These are phyloP conservation scores for Hirschioporus abietinus DNA, from an alignment of 768 basidiomycete genomes.

Conservation along the genomic window DNA sequence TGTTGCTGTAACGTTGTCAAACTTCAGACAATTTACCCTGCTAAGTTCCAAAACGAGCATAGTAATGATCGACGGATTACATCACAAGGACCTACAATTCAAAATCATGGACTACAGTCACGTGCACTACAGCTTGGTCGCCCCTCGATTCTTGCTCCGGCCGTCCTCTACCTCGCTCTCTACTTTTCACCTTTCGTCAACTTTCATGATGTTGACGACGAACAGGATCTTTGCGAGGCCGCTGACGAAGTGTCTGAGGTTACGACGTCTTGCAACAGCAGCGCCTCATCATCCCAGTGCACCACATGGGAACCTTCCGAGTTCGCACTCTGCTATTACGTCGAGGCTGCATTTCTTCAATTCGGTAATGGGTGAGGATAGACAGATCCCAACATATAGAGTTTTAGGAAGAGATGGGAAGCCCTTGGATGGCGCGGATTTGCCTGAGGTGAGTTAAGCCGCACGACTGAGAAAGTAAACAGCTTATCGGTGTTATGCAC, in stretches of 20 bases:
- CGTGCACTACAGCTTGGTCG: background rate
- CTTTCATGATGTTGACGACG: background rate
- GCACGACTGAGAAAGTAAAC: background rate
- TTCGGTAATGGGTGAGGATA: constrained; percentile 54
- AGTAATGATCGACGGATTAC: no score
- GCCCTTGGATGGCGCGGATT: constrained; percentile 63
- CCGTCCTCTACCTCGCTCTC: background rate
- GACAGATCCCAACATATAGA: constrained; percentile 79
- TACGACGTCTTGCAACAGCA: constrained; percentile 14
- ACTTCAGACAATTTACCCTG: no score
- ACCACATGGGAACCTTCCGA: constrained; percentile 32
- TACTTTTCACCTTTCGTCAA: background rate
- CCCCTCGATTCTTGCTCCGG: background rate
- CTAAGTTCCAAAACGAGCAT: no score
- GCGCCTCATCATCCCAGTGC: constrained; percentile 16
- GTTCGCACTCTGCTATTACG: constrained; percentile 55
- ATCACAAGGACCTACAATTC: no score
- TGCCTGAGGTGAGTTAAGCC: constrained; percentile 53
- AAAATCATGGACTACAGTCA: background rate
- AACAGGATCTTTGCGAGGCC: background rate
- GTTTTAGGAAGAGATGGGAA: constrained; percentile 78
- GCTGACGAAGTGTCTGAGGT: background rate
- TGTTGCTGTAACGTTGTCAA: no score
- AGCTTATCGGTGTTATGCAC: background rate
- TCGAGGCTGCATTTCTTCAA: constrained; percentile 76